These are phyloP conservation scores for Candida cerambycidarum DNA, from an alignment of 805 yeast species.

Conservation along the genomic window DNA sequence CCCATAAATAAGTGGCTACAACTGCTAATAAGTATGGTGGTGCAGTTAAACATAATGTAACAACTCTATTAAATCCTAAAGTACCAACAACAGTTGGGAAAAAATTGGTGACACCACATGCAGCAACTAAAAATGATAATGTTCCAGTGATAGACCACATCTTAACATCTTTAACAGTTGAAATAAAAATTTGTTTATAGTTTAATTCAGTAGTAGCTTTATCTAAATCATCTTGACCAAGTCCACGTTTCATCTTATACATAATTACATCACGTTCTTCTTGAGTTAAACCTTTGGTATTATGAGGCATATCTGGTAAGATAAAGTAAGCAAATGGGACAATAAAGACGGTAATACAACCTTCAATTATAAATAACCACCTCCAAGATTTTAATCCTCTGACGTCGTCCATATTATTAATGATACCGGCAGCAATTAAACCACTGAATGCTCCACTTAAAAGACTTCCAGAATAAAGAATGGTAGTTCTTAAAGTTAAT, in stretches of 20 bases:
- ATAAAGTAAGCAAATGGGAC: slow-evolving; percentile 47
- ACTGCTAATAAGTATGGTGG: slow-evolving; percentile 59
- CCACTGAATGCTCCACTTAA: slow-evolving; percentile 57
- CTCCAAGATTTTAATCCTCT: slow-evolving; percentile 51
- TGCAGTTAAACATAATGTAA: slow-evolving; percentile 56
- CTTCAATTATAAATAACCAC: slow-evolving; percentile 58
- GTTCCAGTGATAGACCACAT: slow-evolving; percentile 49
- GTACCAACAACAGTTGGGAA: slow-evolving; percentile 63
- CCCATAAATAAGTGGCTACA: slow-evolving; percentile 50
- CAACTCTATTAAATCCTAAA: slow-evolving; percentile 48
- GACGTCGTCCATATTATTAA: slow-evolving; percentile 39
- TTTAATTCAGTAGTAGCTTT: slow-evolving; percentile 30
- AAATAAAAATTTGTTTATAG: slow-evolving; percentile 32
- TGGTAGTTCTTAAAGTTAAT: slow-evolving; percentile 49
- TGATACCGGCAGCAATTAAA: slow-evolving; percentile 53
- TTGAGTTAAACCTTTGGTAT: slow-evolving; percentile 45
- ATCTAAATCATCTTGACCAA: slow-evolving; percentile 42
- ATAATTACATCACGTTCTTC: slow-evolving; percentile 45
- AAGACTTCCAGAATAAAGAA: slow-evolving; percentile 51
- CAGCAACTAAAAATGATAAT: slow-evolving; percentile 50
- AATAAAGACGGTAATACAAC: slow-evolving; percentile 48
- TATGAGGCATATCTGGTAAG: slow-evolving; percentile 54
- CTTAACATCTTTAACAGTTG: slow-evolving; percentile 42
- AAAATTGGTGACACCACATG: slow-evolving; percentile 60
- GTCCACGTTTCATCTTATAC: slow-evolving; percentile 41